Conservation (phyloP, 164 flowering plant species). For the Tetrastigma voinierianum region DNA sequence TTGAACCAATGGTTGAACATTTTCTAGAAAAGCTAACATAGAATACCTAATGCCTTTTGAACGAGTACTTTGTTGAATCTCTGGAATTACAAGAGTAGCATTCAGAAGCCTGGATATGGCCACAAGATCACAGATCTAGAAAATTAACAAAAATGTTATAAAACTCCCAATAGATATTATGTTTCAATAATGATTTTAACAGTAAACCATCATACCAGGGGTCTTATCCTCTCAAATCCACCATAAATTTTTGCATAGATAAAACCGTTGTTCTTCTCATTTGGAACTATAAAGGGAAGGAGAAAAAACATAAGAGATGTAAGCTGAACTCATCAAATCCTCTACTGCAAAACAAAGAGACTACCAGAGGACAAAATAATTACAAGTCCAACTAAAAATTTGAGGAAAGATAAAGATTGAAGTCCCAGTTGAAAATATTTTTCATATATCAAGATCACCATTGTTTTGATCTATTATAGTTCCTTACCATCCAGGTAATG, state of each 20-base stretch:
- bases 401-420: not conserved
- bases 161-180: conserved; percentile 20
- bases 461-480: too few relatives aligned
- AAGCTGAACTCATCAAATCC: conserved; percentile 2
- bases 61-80: conserved; percentile 79
- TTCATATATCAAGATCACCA: too few relatives aligned
- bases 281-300: conserved; percentile 56
- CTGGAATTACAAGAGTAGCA: conserved; percentile 94
- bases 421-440: not conserved
- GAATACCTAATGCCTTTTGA: conserved; percentile 91
- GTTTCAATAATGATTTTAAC: conserved; percentile 5
- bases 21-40: not conserved
- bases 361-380: not conserved
- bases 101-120: too few relatives aligned
- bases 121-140: conserved; percentile 96
- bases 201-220: too few relatives aligned
- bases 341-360: not conserved
- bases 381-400: not conserved
- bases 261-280: conserved; percentile 67
- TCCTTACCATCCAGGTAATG: too few relatives aligned
- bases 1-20: not conserved
- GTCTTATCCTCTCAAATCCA: too few relatives aligned
- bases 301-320: not conserved
- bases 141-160: conserved; percentile 44
- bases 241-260: conserved; percentile 99